Base-by-base conservation (phyloP, 2,329 filamentous ascomycete genomes). In the Arthrinium puccinioides region DNA sequence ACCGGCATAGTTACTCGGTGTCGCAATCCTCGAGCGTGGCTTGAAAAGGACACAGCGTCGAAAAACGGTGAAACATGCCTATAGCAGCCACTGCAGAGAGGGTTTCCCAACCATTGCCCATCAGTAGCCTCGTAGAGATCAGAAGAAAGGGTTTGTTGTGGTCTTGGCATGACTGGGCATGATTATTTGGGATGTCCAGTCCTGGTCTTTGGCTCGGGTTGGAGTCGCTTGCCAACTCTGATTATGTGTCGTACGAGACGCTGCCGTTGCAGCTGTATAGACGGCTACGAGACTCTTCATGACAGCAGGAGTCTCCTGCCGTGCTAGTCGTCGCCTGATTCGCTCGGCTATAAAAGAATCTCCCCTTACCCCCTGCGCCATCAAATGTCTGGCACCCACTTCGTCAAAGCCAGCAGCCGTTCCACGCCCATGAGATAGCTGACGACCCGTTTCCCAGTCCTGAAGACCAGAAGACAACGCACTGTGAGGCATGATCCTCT, bases 371-470 rank as follows among this genome's bases (percentile, higher is more conserved):
- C 15, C 32, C 8, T 9, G 11, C 15, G 33, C 29, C 10, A 42
- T 18, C 15, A 42, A 25, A 11, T 28, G 29, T 19, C 55, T 49
- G 10, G 36, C 34, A 2, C 44, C 44, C 25, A 50, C 43, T 2
- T 49, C 52, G 13, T 49, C 45, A 21, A 50, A 48, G 20, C 41
- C 47, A 5, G 39, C 42, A 2, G 44, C 36, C 28, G 51, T 50
- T 18, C 37, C 46, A n/a, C 33, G 33, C 7, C 33, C 33, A n/a
- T 20, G 13, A 14, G 39, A 45, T 14, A 55, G 38, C 38, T 55
- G 55, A 25, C 52, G 51, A 16, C 52, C 53, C 14, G 52, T 53
- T 29, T 57, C 49, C 55, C 55, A 59, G 33, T 59, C 54, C n/a
- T 49, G 44, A 10, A 57, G 41, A 11, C 46, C 50, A 8, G 51